A percentile compares a stretch with the other conserved stretches of the same genome.
Conservation (phyloP, 2,329 filamentous ascomycete genomes). For the Hirsutella minnesotensis region DNA sequence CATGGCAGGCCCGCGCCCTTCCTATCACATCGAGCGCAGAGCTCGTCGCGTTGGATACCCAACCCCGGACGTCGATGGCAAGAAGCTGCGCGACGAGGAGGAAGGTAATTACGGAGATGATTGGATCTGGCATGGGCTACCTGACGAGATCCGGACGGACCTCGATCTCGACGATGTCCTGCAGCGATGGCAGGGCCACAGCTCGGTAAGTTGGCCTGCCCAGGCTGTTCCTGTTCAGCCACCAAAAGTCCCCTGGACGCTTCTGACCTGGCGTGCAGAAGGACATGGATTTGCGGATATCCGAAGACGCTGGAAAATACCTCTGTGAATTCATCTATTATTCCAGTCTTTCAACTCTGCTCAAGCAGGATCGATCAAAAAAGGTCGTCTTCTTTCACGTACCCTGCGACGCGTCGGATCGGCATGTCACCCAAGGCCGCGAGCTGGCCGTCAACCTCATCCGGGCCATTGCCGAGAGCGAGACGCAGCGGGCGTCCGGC, state of each 20-base stretch:
- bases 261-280: conserved; percentile 15
- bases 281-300: conserved; percentile 41
- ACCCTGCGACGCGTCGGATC: conserved; percentile 43
- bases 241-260: no score
- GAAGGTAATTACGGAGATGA: conserved; percentile 35
- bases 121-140: conserved; percentile 16
- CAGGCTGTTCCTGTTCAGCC: no score
- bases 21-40: conserved; percentile 60
- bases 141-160: conserved; percentile 43
- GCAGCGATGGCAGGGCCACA: conserved; percentile 38
- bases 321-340: conserved; percentile 74
- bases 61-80: conserved; percentile 57
- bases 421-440: conserved; percentile 34
- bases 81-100: conserved; percentile 38
- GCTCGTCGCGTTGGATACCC: conserved; percentile 63
- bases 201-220: conserved; percentile 28
- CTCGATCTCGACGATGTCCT: conserved; percentile 47
- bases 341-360: conserved; percentile 49
- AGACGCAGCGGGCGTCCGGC: conserved; percentile 15
- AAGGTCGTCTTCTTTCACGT: conserved; percentile 63
- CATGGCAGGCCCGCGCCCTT: conserved; percentile 53
- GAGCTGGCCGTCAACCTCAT: conserved; percentile 43
- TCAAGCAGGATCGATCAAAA: conserved; percentile 30
- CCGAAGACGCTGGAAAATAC: conserved; percentile 59
- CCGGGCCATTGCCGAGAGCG: conserved; percentile 42